These are phyloP conservation scores for Eleusine indica DNA, from an alignment of 176 grass and related monocot genomes.

Conservation along the genomic window DNA sequence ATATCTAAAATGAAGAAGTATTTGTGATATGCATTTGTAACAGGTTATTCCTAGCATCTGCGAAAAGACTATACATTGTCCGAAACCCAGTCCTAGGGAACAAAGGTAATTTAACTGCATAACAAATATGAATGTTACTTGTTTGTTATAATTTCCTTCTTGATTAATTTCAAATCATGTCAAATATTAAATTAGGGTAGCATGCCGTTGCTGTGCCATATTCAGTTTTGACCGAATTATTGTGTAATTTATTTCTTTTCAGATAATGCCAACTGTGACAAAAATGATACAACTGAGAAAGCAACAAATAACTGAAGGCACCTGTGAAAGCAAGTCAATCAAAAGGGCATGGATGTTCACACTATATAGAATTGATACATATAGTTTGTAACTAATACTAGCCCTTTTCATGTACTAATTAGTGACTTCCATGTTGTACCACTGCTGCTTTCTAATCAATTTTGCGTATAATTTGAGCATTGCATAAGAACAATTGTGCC, in stretches of 20 bases:
- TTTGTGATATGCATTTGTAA: background rate
- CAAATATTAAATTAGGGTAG: background rate
- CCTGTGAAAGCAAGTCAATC: background rate
- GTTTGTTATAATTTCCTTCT: no score
- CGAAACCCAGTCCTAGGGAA: constrained; percentile 35
- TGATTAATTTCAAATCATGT: no score
- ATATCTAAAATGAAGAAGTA: background rate
- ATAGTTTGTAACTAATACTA: background rate
- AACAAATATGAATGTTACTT: no score
- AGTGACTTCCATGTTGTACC: constrained; percentile 4
- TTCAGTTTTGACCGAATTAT: background rate
- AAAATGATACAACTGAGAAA: constrained; percentile 1
- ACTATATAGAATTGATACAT: background rate
- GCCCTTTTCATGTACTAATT: constrained; percentile 24
- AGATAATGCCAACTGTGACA: constrained; percentile 28
- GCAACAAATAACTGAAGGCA: constrained; percentile 21
- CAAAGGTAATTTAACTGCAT: constrained; percentile 38
- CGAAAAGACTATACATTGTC: constrained; percentile 79
- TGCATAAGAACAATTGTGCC: background rate
- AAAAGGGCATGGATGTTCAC: constrained; percentile 3
- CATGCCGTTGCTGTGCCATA: background rate
- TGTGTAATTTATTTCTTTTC: background rate
- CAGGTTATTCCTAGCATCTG: constrained; percentile 73
- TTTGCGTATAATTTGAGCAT: constrained; percentile 5
- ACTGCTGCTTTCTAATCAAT: background rate